Percentiles rank a stretch among this genome's conserved stretches.
These are phyloP conservation scores for Kappamyces sp. DNA, from an alignment of 192 early-diverging fungal species.

Conservation along the genomic window DNA sequence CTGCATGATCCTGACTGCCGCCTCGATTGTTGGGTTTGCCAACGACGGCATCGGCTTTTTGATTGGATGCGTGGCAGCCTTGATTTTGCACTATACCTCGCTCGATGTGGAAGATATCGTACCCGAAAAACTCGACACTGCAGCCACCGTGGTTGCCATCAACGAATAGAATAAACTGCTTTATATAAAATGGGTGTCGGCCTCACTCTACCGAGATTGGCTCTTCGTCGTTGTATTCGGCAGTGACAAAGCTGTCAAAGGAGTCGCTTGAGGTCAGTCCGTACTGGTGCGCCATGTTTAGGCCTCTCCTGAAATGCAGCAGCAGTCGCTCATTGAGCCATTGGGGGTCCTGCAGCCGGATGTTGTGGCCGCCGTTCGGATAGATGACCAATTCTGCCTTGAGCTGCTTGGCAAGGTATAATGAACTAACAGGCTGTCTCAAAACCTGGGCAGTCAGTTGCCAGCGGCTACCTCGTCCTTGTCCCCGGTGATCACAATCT, in stretches of 20 bases:
- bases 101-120: too few relatives aligned
- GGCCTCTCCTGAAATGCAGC: slow-evolving; percentile 9
- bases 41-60: slow-evolving; percentile 81
- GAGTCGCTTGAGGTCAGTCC: neutral
- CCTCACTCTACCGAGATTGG: too few relatives aligned
- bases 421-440: slow-evolving; percentile 7
- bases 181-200: too few relatives aligned
- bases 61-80: slow-evolving; percentile 50
- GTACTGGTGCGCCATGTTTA: neutral
- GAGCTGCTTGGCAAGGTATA: slow-evolving; percentile 1
- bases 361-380: slow-evolving; percentile 6
- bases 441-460: neutral
- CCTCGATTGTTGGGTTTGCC: slow-evolving; percentile 63
- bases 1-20: slow-evolving; percentile 65
- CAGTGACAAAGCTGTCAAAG: neutral
- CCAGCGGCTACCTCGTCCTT: neutral
- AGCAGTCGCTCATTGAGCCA: slow-evolving; percentile 11
- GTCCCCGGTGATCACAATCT: slow-evolving; percentile 11
- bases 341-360: slow-evolving; percentile 15
- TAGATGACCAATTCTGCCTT: slow-evolving; percentile 13
- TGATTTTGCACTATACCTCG: slow-evolving; percentile 29
- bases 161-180: too few relatives aligned
- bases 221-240: too few relatives aligned
- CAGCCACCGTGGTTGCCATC: too few relatives aligned
- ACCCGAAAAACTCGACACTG: too few relatives aligned